Evolutionary conservation across 257 asterid species (phyloP), one percentile per base, ranked within the genome.

Genomic region (Solanum chmielewskii): DNA sequence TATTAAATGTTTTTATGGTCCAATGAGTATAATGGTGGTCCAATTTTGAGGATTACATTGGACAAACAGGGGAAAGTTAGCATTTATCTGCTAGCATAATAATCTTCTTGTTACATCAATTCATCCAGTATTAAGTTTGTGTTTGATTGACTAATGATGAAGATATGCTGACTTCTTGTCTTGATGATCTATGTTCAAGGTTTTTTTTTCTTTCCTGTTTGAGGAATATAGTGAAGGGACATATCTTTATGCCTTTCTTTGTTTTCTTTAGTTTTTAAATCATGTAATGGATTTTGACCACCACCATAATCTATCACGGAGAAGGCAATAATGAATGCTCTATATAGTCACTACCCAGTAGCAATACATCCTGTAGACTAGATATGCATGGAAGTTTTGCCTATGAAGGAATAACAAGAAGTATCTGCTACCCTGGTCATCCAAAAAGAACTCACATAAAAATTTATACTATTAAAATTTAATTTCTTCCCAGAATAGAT

Each of bases 1-100:
- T 85, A 14, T 80, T 84, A 70, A 76, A 83, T 86, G 80, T 69
- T 86, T 73, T 84, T 77, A 37, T 86, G 87, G 70, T 85, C 83
- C 84, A 74, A 35, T 81, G 86, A 42, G 9, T 23, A 2, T 74
- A 74, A 75, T 86, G 68, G 80, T 82, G 83, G 60, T 88, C 83
- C 88, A 85, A 70, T 86, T 47, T 77, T 80, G 86, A 49, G 37
- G n/a, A 73, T 52, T 64, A 49, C 15, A 14, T 39, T 74, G 47
- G 66, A 83, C 76, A 3, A 11, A 44, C 12, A 5, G 44, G 71
- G 71, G 29, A 37, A 84, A 76, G 82, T 64, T 81, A 45, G 59
- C 87, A 49, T 33, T 45, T 49, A 68, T 77, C 37, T 81, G 75
- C 52, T 15, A 60, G 27, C 66, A 73, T 21, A 86, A 84, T 78